A percentile compares a stretch with the other conserved stretches of the same genome.
phyloP scores from a whole-genome alignment of 345 rosid species.

The Gossypium sturtianum region DNA sequence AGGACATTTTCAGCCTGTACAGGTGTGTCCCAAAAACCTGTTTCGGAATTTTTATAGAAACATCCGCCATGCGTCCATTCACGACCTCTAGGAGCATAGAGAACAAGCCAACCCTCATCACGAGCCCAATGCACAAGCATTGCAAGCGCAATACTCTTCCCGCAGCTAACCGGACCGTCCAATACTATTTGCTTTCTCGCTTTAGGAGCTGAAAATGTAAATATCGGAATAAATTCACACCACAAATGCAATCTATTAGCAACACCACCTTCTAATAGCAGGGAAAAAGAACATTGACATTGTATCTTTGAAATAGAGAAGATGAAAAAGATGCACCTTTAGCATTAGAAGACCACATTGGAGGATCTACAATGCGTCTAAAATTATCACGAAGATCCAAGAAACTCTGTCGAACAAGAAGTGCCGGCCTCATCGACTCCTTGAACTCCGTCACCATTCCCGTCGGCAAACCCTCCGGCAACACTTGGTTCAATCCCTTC shows the following conservation, averaged over 20 bases:
- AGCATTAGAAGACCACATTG: constrained; percentile 36
- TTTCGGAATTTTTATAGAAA: constrained; percentile 67
- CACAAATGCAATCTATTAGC: not conserved
- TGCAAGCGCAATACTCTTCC: constrained; percentile 86
- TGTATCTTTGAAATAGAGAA: constrained; percentile 1
- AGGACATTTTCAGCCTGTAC: constrained; percentile 78
- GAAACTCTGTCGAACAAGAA: constrained; percentile 75
- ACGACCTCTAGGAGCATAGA: constrained; percentile 80
- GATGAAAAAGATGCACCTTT: constrained; percentile 37
- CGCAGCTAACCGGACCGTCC: constrained; percentile 92
- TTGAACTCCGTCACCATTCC: constrained; percentile 75
- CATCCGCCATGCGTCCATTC: constrained; percentile 94
- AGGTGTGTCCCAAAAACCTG: constrained; percentile 96
- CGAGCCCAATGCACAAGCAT: constrained; percentile 99
- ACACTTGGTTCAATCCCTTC: constrained; percentile 41
- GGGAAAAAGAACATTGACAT: not conserved
- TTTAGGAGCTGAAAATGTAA: constrained; percentile 40
- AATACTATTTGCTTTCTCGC: constrained; percentile 72
- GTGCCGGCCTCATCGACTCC: constrained; percentile 67
- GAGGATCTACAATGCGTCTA: constrained; percentile 82
- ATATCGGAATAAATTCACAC: not conserved
- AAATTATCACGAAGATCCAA: constrained; percentile 89
- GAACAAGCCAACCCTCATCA: constrained; percentile 90
- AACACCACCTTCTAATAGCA: not conserved
- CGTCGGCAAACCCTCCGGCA: constrained; percentile 78